Evolutionary conservation across 1,139 yeast genomes (phyloP), one percentile per base, ranked within the genome.

Genomic region (Pichia sp.): DNA sequence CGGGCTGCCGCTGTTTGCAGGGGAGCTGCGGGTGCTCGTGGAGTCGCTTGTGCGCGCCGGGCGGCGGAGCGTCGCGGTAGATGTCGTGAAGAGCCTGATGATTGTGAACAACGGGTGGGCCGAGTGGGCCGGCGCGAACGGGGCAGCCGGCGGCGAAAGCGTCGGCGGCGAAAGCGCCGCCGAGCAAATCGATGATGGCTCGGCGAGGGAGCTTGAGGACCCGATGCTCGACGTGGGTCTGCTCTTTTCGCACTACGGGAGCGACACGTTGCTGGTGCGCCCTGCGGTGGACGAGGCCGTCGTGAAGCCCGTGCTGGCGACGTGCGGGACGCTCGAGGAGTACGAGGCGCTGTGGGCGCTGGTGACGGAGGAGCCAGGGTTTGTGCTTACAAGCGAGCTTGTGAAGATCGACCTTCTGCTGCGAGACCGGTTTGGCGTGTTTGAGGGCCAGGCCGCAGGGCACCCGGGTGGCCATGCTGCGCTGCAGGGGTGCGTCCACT

Each of bases 41-140:
- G 56, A 54, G 2, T 49, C 61, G 6, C 51, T 66, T 20, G 36
- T 62, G 17, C 30, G 53, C 14, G 24, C 60, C 14, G 64, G 61
- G 2, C 48, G 58, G 36, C 36, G 54, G 12, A 49, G 50, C 36
- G 45, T 57, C 12, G 64, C 64, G 5, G 48, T 60, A 9, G 65
- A 65, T 50, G 42, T 65, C 2, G 42, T 63, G 45, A 60, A 62
- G 34, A 55, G 60, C 17, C 48, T 62, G 2, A 10, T 54, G 54
- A 33, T 55, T n/a, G 24, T 54, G 2, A n/a, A 27, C 8, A 14
- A 40, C 20, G 53, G 62, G 41, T 60, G 59, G 34, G 45, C 58
- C 6, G 34, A 27, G 33, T 5, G 27, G 45, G n/a, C 17, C 27
- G 45, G 7, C 27, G 45, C 3, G 24, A 20, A 20, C 24, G 24